phyloP scores from a whole-genome alignment of 768 basidiomycete genomes.

The Strobilomyces echinocephalus region DNA sequence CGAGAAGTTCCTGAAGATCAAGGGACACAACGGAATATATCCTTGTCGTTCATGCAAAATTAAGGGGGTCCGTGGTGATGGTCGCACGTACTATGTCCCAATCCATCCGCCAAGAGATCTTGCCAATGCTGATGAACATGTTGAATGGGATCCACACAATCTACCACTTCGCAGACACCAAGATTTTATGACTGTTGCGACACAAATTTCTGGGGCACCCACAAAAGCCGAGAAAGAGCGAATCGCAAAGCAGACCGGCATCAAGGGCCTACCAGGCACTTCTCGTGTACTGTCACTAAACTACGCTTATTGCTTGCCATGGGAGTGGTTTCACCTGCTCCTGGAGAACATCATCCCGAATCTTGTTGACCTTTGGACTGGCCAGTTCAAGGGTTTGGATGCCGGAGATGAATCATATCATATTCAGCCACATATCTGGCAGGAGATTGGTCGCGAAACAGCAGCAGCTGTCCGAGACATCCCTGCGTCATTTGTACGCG shows the following conservation, averaged over 20 bases:
- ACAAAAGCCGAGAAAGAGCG: neutral
- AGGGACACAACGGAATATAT: too few relatives aligned
- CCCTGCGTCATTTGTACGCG: constrained; percentile 29
- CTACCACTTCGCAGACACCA: constrained; percentile 35
- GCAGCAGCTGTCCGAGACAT: constrained; percentile 17
- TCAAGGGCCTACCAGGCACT: constrained; percentile 30
- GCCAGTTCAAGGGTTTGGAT: neutral
- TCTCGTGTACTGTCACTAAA: neutral
- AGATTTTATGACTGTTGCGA: too few relatives aligned
- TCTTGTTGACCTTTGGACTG: neutral
- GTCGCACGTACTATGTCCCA: too few relatives aligned
- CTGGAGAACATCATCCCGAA: neutral
- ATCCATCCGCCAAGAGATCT: too few relatives aligned
- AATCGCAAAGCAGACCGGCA: constrained; percentile 29
- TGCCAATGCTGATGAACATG: too few relatives aligned
- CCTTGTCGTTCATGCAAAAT: too few relatives aligned
- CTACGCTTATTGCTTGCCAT: neutral
- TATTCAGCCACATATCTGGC: neutral
- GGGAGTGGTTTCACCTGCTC: neutral
- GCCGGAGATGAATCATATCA: too few relatives aligned
- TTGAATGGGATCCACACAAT: constrained; percentile 10
- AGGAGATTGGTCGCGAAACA: constrained; percentile 25
- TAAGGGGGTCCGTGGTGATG: too few relatives aligned
- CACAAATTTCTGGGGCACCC: too few relatives aligned
- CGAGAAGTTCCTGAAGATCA: too few relatives aligned